A percentile compares a stretch with the other conserved stretches of the same genome.
phyloP scores from a whole-genome alignment of 106 monocot genomes.

The Dioscorea dumetorum region DNA sequence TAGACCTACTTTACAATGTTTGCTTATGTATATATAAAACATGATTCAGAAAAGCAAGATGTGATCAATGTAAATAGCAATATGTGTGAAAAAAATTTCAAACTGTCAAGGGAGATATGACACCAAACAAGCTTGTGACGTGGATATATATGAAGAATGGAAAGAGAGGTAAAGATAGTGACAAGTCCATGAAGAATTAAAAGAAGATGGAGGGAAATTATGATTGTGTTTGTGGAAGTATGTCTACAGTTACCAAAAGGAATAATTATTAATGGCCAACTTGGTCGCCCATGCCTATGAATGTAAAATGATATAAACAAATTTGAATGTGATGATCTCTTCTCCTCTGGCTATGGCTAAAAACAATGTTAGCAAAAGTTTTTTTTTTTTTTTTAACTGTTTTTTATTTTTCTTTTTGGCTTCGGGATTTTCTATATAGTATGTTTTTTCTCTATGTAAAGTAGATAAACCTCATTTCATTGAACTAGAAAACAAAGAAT shows the following conservation, averaged over 20 bases:
- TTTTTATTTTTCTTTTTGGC: too few species aligned
- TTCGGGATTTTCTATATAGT: too few species aligned
- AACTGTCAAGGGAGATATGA: too few species aligned
- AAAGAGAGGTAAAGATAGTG: background rate
- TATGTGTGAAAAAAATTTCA: too few species aligned
- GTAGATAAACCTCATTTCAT: too few species aligned
- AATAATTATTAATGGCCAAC: background rate
- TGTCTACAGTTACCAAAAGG: background rate
- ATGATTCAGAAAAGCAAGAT: background rate
- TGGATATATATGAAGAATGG: background rate
- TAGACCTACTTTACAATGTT: slow-evolving; percentile 1
- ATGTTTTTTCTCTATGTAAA: too few species aligned
- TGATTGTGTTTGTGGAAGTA: background rate
- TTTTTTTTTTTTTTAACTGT: too few species aligned
- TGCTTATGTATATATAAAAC: background rate
- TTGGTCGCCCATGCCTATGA: background rate
- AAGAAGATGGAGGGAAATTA: background rate
- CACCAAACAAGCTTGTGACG: background rate
- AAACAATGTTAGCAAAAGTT: too few species aligned
- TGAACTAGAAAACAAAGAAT: too few species aligned
- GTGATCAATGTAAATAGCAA: background rate
- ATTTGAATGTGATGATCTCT: too few species aligned
- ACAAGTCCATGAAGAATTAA: background rate
- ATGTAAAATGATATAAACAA: too few species aligned
- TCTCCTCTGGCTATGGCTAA: too few species aligned